phyloP scores from a whole-genome alignment of 306 rosid genomes.

The Sechiopsis laciniata region DNA sequence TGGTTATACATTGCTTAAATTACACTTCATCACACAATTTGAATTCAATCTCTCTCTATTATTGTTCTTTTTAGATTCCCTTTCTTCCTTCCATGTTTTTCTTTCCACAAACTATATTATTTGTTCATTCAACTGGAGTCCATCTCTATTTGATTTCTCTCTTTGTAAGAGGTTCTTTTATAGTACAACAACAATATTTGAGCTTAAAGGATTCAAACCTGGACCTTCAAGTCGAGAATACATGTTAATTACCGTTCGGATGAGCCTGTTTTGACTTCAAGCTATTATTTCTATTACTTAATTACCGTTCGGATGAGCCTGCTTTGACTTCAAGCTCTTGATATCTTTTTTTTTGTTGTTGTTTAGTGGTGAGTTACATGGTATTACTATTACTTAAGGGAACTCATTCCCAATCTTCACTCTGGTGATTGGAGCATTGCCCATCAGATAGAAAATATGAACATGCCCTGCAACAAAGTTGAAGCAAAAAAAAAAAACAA shows the following conservation, averaged over 20 bases:
- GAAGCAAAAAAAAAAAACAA: neutral
- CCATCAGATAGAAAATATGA: neutral
- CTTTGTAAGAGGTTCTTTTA: neutral
- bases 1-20: neutral
- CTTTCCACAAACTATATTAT: too few relatives aligned
- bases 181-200: too few relatives aligned
- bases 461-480: conserved; percentile 13
- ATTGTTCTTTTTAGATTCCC: neutral
- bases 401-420: conserved; percentile 11
- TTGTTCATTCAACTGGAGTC: too few relatives aligned
- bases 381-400: neutral
- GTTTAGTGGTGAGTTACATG: too few relatives aligned
- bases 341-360: neutral
- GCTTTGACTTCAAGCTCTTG: too few relatives aligned
- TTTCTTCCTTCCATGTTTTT: too few relatives aligned
- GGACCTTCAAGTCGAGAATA: too few relatives aligned
- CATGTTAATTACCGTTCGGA: too few relatives aligned
- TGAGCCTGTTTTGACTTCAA: too few relatives aligned
- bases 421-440: neutral
- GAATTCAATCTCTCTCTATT: neutral
- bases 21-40: neutral
- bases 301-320: too few relatives aligned
- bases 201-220: neutral
- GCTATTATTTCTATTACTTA: too few relatives aligned
- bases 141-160: neutral